Evolutionary conservation across 2,329 filamentous ascomycete species (phyloP).

Genomic region (Emmonsia crescens): DNA sequence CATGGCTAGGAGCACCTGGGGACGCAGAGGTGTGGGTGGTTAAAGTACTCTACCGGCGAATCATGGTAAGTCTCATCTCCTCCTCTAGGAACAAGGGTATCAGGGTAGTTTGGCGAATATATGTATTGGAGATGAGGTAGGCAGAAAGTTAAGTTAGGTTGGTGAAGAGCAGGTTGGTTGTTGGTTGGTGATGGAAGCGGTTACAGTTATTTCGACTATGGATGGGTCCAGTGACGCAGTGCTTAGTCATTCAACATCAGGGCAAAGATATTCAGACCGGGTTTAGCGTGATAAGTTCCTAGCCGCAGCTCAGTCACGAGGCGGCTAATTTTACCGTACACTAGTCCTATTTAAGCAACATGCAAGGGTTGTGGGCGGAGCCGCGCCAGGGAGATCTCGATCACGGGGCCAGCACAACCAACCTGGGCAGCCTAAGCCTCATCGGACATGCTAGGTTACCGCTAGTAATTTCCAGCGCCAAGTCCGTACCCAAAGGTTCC

Average conservation of each 20-base stretch:
- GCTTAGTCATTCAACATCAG: background rate
- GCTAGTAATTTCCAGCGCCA: background rate
- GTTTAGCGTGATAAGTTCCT: background rate
- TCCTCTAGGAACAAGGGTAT: background rate
- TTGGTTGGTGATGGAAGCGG: too few species aligned
- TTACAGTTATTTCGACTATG: background rate
- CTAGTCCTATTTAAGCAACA: slow-evolving; percentile 6
- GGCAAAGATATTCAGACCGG: too few species aligned
- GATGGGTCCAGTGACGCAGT: background rate
- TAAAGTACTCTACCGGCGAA: background rate
- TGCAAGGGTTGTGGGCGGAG: background rate
- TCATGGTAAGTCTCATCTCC: background rate
- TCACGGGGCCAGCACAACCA: background rate
- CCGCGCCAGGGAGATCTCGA: background rate
- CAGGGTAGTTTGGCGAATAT: background rate
- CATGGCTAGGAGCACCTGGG: slow-evolving; percentile 10
- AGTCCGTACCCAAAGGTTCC: background rate
- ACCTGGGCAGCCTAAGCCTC: background rate
- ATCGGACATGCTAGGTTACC: background rate
- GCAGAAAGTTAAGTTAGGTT: background rate
- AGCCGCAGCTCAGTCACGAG: background rate
- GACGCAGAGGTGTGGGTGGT: background rate
- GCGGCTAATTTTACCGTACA: background rate
- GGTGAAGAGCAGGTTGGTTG: background rate
- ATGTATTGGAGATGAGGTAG: background rate